Evolutionary conservation across 2,329 filamentous ascomycete species (phyloP), one percentile per base, ranked within the genome.

Genomic region (Aspergillus amoenus): DNA sequence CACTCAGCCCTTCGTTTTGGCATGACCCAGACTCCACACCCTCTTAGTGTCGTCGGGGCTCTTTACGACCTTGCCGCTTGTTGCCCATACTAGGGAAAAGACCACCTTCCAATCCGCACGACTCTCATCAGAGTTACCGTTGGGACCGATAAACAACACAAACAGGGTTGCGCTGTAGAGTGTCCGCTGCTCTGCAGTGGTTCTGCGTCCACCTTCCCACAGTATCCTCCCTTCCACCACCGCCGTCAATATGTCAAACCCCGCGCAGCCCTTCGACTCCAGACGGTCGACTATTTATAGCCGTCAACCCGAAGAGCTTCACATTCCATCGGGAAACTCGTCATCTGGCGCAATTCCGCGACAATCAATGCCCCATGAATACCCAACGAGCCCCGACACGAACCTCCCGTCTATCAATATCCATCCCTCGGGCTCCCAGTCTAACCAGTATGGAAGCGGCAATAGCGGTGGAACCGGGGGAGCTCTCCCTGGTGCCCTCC

Each of bases 401-500:
- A 76, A 78, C 59, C 75, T 79, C 54, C 82, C 83, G 51, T 79
- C 82, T 49, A 84, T 87, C 68, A 85, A 79, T 66, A 76, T 87
- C 48, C 84, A 87, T 63, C 82, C 85, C 64, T 78, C 81, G n/a
- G 79, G 78, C 18, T 76, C 81, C 22, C 76, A 79, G 54, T 68
- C 71, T 54, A 65, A 71, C 30, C 80, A 82, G 59, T 84, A 81
- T 67, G 71, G 75, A 52, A 68, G 66, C 57, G 70, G 73, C 50
- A 75, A 72, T 57, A 70, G 66, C 65, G 74, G 55, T 67, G 73
- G 73, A 44, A 3, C 42, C 12, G 70, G 71, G 58, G 64, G 47
- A 50, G 71, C 76, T 56, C 73, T 89, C 4, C 86, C 86, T 17
- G 85, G 84, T 57, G 81, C 84, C 51, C 75, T 88, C 42, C 86